Percentiles rank a stretch among this genome's conserved stretches.
phyloP scores from a whole-genome alignment of 2,329 filamentous ascomycete species.

The Talaromyces piceae region DNA sequence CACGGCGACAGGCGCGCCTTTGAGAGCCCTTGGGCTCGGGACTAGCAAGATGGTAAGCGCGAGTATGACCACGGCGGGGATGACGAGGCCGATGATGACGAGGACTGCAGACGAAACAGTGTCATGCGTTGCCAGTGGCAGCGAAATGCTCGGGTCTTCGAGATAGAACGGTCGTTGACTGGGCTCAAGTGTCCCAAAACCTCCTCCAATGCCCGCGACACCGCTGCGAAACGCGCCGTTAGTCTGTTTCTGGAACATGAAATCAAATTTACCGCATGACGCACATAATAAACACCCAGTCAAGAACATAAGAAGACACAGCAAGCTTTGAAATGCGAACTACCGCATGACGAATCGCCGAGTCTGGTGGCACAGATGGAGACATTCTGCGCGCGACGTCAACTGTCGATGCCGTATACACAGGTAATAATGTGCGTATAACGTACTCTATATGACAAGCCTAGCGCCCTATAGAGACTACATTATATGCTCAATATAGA shows the following conservation, averaged over 20 bases:
- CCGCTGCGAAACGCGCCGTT: slow-evolving; percentile 30
- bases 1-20: slow-evolving; percentile 54
- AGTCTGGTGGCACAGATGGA: not conserved
- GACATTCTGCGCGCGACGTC: not conserved
- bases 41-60: slow-evolving; percentile 62
- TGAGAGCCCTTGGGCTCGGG: slow-evolving; percentile 61
- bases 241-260: slow-evolving; percentile 15
- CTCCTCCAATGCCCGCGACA: slow-evolving; percentile 52
- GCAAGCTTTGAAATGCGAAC: slow-evolving; percentile 42
- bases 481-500: not conserved
- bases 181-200: slow-evolving; percentile 53
- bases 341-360: not conserved
- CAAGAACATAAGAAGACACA: slow-evolving; percentile 60
- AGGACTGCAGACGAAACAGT: slow-evolving; percentile 63
- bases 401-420: not conserved
- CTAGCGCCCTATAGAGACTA: not conserved
- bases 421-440: not conserved
- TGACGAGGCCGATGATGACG: slow-evolving; percentile 53
- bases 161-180: slow-evolving; percentile 66
- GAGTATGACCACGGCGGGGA: slow-evolving; percentile 62
- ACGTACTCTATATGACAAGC: not conserved
- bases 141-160: slow-evolving; percentile 69
- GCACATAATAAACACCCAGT: slow-evolving; percentile 62
- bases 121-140: slow-evolving; percentile 62
- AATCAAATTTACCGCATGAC: slow-evolving; percentile 16